Evolutionary conservation across 129 eudicot genomes (phyloP).

Genomic region (Escallonia herrerae): DNA sequence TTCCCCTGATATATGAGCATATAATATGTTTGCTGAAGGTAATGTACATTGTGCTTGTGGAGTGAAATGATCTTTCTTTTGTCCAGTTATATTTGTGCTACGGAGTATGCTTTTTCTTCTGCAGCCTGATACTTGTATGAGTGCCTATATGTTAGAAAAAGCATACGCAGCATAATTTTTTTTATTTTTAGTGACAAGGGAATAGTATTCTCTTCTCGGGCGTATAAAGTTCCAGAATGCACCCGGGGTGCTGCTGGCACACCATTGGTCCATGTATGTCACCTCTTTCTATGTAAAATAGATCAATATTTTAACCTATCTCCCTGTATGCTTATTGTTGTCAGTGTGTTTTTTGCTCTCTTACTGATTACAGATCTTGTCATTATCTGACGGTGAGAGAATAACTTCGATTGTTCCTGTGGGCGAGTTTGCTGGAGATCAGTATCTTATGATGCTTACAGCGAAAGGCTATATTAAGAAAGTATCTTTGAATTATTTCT

Average conservation of each 20-base stretch:
- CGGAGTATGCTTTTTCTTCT: not conserved
- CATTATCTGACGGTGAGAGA: constrained; percentile 84
- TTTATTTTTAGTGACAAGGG: constrained; percentile 76
- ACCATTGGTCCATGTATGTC: constrained; percentile 75
- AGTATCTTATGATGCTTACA: constrained; percentile 86
- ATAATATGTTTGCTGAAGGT: too few species aligned
- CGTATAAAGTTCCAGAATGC: constrained; percentile 94
- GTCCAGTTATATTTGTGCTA: not conserved
- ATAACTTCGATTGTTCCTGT: constrained; percentile 90
- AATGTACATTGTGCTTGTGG: too few species aligned
- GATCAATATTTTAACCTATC: not conserved
- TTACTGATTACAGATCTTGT: constrained; percentile 53
- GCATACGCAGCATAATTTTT: not conserved
- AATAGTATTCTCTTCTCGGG: constrained; percentile 78
- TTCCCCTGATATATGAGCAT: too few species aligned
- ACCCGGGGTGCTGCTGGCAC: constrained; percentile 94
- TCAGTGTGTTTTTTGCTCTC: constrained; percentile 1
- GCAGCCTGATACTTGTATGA: not conserved
- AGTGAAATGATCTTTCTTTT: too few species aligned
- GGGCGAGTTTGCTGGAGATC: constrained; percentile 83
- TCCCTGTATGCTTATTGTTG: not conserved
- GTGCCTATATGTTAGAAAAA: too few species aligned
- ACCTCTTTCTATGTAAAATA: not conserved
- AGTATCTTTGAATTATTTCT: constrained; percentile 76
- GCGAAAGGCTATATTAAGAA: constrained; percentile 88